Evolutionary conservation across 164 flowering plant genomes (phyloP), one percentile per base, ranked within the genome.

Genomic region (Magnolia officinalis): DNA sequence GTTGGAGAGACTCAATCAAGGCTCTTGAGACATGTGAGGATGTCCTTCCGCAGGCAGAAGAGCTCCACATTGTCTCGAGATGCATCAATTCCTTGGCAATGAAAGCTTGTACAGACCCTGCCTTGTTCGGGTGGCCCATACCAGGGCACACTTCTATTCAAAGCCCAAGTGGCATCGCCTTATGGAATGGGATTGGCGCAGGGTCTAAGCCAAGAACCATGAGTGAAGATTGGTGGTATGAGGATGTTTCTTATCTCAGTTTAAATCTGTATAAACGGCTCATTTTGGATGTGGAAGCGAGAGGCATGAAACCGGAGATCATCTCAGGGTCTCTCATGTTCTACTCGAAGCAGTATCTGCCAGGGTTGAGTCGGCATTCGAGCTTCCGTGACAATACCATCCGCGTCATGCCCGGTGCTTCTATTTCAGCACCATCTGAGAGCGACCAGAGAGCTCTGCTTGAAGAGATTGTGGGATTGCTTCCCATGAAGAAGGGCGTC

Each of bases 21-120:
- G 91, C 88, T 50, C 91, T 92, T 49, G 88, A 85, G 80, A 78
- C 90, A 51, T 92, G 97, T 59, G 90, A 91, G 76, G 91, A 89
- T 75, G 87, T 90, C 71, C 81, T 90, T 8, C 77, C 86, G 59
- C 80, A 81, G n/a, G 94, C 95, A 8, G 93, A 92, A 78, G 89
- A 89, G 76, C 84, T 86, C 79, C 92, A 90, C 65, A 80, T 91
- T 70, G 90, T 88, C 61, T 85, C 90, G 1, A 85, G 90, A 80
- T 90, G 97, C 92, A 89, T 91, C 70, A 81, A 84, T 73, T 90
- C 95, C 21, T 78, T 92, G 71, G 92, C 92, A 49, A 80, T 81
- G 79, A 91, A 92, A 82, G 94, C 92, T 74, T 86, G 90, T 84
- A 82, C 90, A 7, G 91, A 91, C 73, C 89, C 90, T 6, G 69